Evolutionary conservation across 495 filamentous ascomycete species (phyloP), one percentile per base, ranked within the genome.

Genomic region (Trichoderma asperelloides): DNA sequence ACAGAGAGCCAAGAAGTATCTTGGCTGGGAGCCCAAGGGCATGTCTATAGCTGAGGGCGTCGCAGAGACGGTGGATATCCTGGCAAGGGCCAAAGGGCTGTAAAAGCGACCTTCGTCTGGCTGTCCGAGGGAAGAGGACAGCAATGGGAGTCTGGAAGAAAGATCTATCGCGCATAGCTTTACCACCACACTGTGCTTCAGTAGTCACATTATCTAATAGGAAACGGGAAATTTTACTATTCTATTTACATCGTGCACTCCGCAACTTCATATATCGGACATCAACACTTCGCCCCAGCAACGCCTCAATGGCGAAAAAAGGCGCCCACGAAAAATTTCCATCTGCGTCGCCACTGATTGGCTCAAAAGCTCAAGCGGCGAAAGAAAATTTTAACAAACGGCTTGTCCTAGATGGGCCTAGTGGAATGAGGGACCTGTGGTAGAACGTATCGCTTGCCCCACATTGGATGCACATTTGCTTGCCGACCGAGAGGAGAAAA

Each of bases 11-110:
- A 85, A 73, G 47, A 82, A 88, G 73, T 77, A 87, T 66, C 71
- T 92, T 7, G 86, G 82, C 0, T 91, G 87, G 88, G 75, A 76
- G 63, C 83, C 88, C 2, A 80, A 77, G 69, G 74, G 77, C 23
- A 74, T 69, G 33, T 76, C 72, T 27, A 62, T 92, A 47, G 70
- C 82, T 67, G 83, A 84, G 0, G 79, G 84, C 66, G 68, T 90
- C 23, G 77, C 81, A 2, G 71, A 74, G 15, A 78, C 80, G 65
- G 82, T 89, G 25, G 78, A 82, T 21, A 66, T 73, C 30, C 85
- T 87, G 77, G 81, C 79, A 3, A 73, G 74, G 72, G 65, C 16
- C 12, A 62, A 80, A 16, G 79, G 77, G 0, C 68, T 79, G 23
- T 60, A 60, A 60, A 28, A n/a, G 43, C 12, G 4, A 13, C 5